Evolutionary conservation across 768 basidiomycete genomes (phyloP).

Genomic region (Leccinum subgranulosum): DNA sequence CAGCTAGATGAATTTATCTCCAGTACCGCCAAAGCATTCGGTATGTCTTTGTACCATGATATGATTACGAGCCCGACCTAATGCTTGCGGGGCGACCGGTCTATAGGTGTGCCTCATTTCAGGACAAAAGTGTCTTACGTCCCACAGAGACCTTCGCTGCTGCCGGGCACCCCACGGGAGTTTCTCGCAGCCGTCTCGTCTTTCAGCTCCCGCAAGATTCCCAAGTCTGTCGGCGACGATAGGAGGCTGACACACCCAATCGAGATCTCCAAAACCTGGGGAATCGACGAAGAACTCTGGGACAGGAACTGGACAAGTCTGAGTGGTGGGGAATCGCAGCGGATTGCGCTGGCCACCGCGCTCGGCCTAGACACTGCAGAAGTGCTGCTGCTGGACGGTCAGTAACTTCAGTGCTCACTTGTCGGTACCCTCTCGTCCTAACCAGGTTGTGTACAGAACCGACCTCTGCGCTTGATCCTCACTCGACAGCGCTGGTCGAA

Average conservation of each 20-base stretch:
- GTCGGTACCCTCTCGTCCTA: background rate
- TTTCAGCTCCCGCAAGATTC: conserved; percentile 44
- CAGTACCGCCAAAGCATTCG: conserved; percentile 50
- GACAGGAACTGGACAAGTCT: conserved; percentile 73
- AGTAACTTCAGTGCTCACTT: conserved; percentile 15
- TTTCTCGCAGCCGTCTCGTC: conserved; percentile 58
- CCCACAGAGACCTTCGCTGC: conserved; percentile 84
- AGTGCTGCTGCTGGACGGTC: conserved; percentile 77
- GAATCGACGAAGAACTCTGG: conserved; percentile 68
- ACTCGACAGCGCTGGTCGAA: conserved; percentile 66
- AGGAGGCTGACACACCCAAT: conserved; percentile 39
- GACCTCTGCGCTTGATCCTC: conserved; percentile 81
- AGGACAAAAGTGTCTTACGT: conserved; percentile 82
- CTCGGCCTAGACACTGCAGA: conserved; percentile 74
- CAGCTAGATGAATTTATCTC: background rate
- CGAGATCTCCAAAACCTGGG: conserved; percentile 62
- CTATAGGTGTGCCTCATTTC: conserved; percentile 68
- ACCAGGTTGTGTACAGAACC: conserved; percentile 56
- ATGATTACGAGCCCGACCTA: background rate
- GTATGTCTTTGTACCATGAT: conserved; percentile 30
- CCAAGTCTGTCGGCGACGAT: conserved; percentile 20
- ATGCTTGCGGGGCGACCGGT: background rate
- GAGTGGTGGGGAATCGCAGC: conserved; percentile 85
- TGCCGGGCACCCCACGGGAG: conserved; percentile 75
- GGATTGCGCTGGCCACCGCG: conserved; percentile 76